These are phyloP conservation scores for Protostelium mycophagum DNA, from an alignment of 78 protist species.

Conservation along the genomic window DNA sequence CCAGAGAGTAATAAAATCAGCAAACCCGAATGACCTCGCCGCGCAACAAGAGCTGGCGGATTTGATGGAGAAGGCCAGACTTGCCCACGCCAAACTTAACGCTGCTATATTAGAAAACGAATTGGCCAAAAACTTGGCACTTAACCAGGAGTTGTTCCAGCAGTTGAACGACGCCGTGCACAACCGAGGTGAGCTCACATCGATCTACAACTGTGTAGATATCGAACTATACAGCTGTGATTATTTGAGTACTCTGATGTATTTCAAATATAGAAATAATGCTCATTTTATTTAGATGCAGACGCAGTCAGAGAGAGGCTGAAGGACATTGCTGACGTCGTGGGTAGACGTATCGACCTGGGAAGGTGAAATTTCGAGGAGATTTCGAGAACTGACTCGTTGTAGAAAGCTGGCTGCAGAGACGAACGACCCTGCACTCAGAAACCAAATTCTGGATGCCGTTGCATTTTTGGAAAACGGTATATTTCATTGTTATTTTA, in stretches of 20 bases:
- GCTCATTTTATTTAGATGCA: background rate
- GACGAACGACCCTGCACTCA: background rate
- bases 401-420: background rate
- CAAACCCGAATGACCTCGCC: background rate
- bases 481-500: no score
- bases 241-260: no score
- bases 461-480: background rate
- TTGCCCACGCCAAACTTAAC: background rate
- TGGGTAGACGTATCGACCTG: background rate
- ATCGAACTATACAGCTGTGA: no score
- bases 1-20: background rate
- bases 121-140: background rate
- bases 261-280: no score
- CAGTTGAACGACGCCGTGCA: background rate
- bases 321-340: background rate
- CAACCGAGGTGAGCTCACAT: background rate
- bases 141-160: background rate
- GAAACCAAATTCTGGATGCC: background rate
- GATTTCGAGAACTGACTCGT: background rate
- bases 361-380: background rate
- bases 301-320: background rate
- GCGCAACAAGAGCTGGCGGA: background rate
- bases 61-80: background rate
- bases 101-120: background rate
- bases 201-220: no score